Base-by-base conservation (phyloP, 2,329 filamentous ascomycete species). In the Fusarium newnesense region DNA sequence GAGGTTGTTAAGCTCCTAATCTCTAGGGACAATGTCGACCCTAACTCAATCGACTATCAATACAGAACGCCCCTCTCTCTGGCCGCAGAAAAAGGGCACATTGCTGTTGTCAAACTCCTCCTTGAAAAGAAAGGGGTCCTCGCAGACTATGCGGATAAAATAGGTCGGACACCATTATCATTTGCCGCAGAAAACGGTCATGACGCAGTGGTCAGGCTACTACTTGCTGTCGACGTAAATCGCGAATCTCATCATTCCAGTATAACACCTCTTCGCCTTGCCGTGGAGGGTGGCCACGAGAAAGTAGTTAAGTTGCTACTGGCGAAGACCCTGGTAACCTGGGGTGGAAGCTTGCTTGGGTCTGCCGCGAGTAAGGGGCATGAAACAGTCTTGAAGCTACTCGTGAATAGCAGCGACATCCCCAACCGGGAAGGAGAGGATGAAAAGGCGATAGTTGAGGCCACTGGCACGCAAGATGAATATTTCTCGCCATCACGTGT, bases 141-240 rank as follows among this genome's bases (percentile, higher is more conserved):
- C 1, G 42, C 24, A 9, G 24, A 19, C 16, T 18, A 6, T 3
- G 24, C 4, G 10, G 16, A 19, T 44, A 0, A 0, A 0, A 0
- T 0, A 8, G 7, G 6, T 0, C 42, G 16, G 7, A 6, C 16
- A 1, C 42, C 43, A 0, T 46, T 46, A 2, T 46, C 18, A 28
- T 7, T 46, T 0, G 24, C 43, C 2, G 43, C 43, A 46, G 5
- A 7, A 46, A 44, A 26, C 5, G 42, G 42, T 4, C 24, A 28
- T 8, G 43, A 46, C 18, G 18, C 18, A 0, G 43, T 46, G 24
- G 24, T 46, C 11, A 28, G 43, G 18, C 11, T 46, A 0, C 18
- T 46, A 0, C 18, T 46, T 46, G 5, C 18, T 4, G n/a, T n/a
- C n/a, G n/a, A n/a, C n/a, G n/a, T n/a, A n/a, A n/a, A n/a, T n/a